Base-by-base conservation (phyloP, 805 yeast species). In the Suhomyces sp. region DNA sequence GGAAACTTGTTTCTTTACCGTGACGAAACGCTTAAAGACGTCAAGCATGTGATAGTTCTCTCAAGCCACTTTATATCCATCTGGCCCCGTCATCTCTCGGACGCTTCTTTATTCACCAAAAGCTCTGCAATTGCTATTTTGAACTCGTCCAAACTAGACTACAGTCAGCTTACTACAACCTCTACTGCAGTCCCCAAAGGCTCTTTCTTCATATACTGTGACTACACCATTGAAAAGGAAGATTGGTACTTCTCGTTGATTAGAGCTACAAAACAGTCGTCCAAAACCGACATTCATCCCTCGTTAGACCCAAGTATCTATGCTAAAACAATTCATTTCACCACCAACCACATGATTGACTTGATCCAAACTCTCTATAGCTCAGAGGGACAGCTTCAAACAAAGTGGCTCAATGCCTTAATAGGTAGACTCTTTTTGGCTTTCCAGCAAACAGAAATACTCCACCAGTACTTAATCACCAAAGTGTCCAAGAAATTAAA, bases 391-490 rank as follows among this genome's bases (percentile, higher is more conserved):
- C 94, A 90, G 62, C 69, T 87, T 27, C 87, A 89, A 22, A 84
- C 96, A 0, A 84, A 88, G 62, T 94, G 98, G 99, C 68, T 94
- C 22, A 94, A 94, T 69, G 97, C 97, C 0, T 56, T 92, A 2
- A 59, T 88, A 12, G 98, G 98, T 0, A 76, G 99, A 53, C 58
- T 93, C 10, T 94, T 92, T 62, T 71, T 94, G 40, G 81, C 90
- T 0, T 69, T 89, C 5, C 90, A 91, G 60, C 78, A 83, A 47
- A 91, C 98, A 0, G 83, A 82, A 10, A 74, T 77, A 12, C 78
- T 91, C 60, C 85, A 85, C 48, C 73, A 78, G 47, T 79, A 76
- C 48, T 74, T 92, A 44, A 77, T 80, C 48, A 70, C 73, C 2
- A 86, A 81, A 63, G 78, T 94, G 24, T 81, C 83, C 55, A 84